Evolutionary conservation across 1,284 basidiomycete species (phyloP), one percentile per base, ranked within the genome.

Genomic region (Leucoagaricus sp.): DNA sequence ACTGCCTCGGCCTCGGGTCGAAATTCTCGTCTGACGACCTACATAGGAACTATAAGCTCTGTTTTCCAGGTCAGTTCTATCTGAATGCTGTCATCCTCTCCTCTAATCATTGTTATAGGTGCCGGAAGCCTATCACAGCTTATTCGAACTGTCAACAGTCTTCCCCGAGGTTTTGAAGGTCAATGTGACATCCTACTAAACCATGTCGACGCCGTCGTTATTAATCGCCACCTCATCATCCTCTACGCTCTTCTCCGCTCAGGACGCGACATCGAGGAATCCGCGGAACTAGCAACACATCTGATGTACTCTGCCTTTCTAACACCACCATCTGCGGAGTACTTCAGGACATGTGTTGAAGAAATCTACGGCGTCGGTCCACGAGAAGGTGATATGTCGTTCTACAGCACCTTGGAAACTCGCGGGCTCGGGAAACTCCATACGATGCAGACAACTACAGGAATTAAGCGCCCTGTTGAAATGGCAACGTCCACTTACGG

Each of bases 261-360:
- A 4, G 71, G 72, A 3, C 68, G 71, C 7, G 49, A 42, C 23
- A 61, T 72, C 19, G 74, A 75, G 31, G 71, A 74, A 63, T 65
- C 71, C 6, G 71, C 69, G 4, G 74, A 77, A 58, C 58, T 72
- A 3, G 71, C 70, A 0, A 58, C 66, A 3, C 75, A 76, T 60
- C 58, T 76, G 19, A 72, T 74, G 70, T 77, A 75, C 57, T 76
- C 75, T 3, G 61, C 70, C 17, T 61, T 64, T 23, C 61, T 75
- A 12, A 63, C 72, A 0, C 63, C 65, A 6, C 63, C 66, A 10
- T 66, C 64, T n/a, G 68, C 69, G 4, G 64, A 66, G 1, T 72
- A 74, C 47, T 46, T 73, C 26, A 60, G 61, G 6, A 67, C 63
- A 8, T 72, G 70, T 51, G 61, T 72, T 19, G 65, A 70, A 29